Evolutionary conservation across 352 stramenopile genomes (phyloP), one percentile per base, ranked within the genome.

Genomic region (Peronospora tabacina): DNA sequence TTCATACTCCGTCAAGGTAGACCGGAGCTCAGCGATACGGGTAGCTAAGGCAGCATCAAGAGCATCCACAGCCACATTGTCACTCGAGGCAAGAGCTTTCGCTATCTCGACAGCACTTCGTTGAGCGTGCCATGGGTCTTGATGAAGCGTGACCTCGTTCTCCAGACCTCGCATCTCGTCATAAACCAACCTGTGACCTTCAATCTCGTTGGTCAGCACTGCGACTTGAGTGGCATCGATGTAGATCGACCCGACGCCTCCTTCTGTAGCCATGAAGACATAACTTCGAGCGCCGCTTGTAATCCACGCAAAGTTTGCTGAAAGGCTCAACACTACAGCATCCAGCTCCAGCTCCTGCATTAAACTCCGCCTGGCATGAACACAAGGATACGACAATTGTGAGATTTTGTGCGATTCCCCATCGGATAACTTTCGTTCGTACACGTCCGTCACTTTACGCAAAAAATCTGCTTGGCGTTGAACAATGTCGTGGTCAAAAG

Each of bases 241-340:
- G 38, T 83, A 86, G 36, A 89, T 72, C 8, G 68, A 76, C 2
- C 68, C 72, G 7, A 75, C 72, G n/a, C 77, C 77, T 5, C 68
- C 63, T 59, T 83, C 75, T 7, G 60, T 74, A n/a, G 72, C 70
- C 63, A 77, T 82, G 66, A 80, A 79, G 56, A 86, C 79, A 46
- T 77, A 83, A 40, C 48, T 84, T 44, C 72, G 77, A 36, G 52
- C 77, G 6, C 74, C 74, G 35, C 61, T 73, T 24, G 68, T 84
- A 55, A 88, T 34, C 77, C 70, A 89, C 42, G 77, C 70, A 54
- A 86, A 81, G 47, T 86, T 89, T 49, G 79, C 64, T 34, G 70
- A 60, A 35, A 72, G 63, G 42, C 61, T 82, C 45, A 89, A 36
- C 32, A 89, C 70, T 12, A 78, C 36, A 5, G 65, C 74, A 33